Base-by-base conservation (phyloP, 345 rosid species). In the Gossypium mustelinum region DNA sequence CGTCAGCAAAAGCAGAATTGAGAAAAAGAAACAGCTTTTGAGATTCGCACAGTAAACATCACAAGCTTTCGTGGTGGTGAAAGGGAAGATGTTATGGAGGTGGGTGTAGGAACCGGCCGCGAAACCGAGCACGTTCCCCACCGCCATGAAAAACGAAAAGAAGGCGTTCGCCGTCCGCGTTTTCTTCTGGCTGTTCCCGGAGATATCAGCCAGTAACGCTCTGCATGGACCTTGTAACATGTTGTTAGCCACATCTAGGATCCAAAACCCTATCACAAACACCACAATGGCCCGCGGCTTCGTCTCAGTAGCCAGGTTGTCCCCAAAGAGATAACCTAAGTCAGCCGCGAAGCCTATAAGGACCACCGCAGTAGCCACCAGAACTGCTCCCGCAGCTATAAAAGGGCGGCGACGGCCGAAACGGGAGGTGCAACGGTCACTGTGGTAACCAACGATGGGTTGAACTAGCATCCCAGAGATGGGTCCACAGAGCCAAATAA, bases 91-190 rank as follows among this genome's bases (percentile, higher is more conserved):
- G 18, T 79, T 82, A 83, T 89, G 81, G 13, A 94, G 82, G 55
- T 78, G 74, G 17, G 80, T 72, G 81, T 87, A 83, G 48, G 94
- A 86, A 0, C 99, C 99, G 2, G 92, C 89, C 43, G 90, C 96
- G 80, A 72, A 95, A 3, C 98, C 99, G 2, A 90, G 87, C 16
- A 93, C 89, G 75, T 89, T 91, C 5, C 99, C 98, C 4, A 94
- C 84, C 29, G 97, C 97, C 97, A 92, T 94, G 84, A 94, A 94
- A 76, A 92, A 92, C 5, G 98, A 88, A 76, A 78, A 95, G 70
- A 86, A 80, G 2, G 85, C 79, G 80, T 22, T 22, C 9, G 97
- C 88, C 1, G 77, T 59, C 1, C 97, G 77, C 56, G 85, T 91
- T 73, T 81, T 86, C 72, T 70, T 85, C 6, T 89, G 88, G 80